Percentiles rank a stretch among this genome's conserved stretches.
phyloP scores from a whole-genome alignment of 192 early-diverging fungal genomes.

The Backusella circina region DNA sequence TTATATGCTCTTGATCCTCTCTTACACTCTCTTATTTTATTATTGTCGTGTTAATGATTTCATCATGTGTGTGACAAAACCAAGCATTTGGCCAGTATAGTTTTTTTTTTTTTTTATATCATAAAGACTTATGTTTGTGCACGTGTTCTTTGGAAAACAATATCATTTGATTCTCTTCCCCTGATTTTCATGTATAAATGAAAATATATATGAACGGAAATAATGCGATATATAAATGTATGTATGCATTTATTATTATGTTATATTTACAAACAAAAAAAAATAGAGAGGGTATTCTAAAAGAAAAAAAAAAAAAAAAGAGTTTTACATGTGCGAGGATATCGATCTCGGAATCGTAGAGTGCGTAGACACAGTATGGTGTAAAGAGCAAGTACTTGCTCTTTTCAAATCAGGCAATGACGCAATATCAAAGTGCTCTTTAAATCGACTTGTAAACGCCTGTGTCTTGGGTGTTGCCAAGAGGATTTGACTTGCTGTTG shows the following conservation, averaged over 20 bases:
- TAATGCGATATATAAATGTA: neutral
- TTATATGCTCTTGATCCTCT: too few relatives aligned
- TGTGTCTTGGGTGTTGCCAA: neutral
- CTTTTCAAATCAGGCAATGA: neutral
- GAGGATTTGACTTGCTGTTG: neutral
- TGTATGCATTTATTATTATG: neutral
- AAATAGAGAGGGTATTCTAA: neutral
- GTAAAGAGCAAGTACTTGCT: neutral
- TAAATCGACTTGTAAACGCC: neutral
- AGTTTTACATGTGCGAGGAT: neutral
- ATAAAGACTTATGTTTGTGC: neutral
- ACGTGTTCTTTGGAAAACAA: neutral
- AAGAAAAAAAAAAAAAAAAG: too few relatives aligned
- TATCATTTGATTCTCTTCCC: neutral
- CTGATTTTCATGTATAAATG: neutral
- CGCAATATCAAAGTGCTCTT: slow-evolving; percentile 11
- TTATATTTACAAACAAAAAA: neutral
- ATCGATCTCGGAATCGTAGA: neutral
- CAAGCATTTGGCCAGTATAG: neutral
- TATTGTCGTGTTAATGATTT: too few relatives aligned
- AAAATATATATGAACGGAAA: neutral
- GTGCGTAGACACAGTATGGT: neutral
- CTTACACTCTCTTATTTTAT: too few relatives aligned
- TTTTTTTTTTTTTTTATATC: neutral
- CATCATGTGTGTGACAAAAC: too few relatives aligned